Evolutionary conservation across 2,329 filamentous ascomycete genomes (phyloP).

Genomic region (Thyridium curvatum): DNA sequence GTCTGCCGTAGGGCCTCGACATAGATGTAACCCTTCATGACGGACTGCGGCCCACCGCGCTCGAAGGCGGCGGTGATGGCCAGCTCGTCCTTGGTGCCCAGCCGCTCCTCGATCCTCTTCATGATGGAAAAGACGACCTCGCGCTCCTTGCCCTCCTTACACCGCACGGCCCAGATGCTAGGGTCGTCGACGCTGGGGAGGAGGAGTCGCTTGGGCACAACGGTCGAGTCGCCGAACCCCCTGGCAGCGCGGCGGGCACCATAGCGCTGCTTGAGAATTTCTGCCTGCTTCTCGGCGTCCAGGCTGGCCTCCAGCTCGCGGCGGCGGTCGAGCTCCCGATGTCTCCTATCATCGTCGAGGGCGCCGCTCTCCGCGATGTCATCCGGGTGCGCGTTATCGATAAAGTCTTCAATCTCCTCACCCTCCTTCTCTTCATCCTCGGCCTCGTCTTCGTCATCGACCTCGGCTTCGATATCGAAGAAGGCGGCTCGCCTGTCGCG

Average conservation of each 20-base stretch:
- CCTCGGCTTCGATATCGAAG: constrained; percentile 97
- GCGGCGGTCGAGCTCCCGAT: constrained; percentile 88
- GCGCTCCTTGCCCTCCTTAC: constrained; percentile 90
- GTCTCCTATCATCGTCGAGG: constrained; percentile 83
- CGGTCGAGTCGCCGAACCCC: constrained; percentile 60
- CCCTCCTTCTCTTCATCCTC: constrained; percentile 88
- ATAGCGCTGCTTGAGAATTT: constrained; percentile 80
- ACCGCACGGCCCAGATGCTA: constrained; percentile 89
- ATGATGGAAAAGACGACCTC: constrained; percentile 85
- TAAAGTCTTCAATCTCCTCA: constrained; percentile 75
- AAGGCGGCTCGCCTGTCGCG: constrained; percentile 70
- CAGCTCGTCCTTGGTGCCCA: constrained; percentile 71
- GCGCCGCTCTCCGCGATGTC: constrained; percentile 76
- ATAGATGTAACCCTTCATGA: constrained; percentile 93
- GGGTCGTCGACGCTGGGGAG: constrained; percentile 93
- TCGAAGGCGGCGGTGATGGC: constrained; percentile 89
- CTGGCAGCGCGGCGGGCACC: constrained; percentile 66
- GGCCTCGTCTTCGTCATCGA: constrained; percentile 87
- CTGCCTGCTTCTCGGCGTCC: constrained; percentile 90
- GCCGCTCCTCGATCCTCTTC: constrained; percentile 78
- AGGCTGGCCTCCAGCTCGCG: constrained; percentile 82
- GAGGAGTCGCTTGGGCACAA: constrained; percentile 78
- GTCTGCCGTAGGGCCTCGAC: constrained; percentile 84
- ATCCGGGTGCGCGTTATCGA: constrained; percentile 84
- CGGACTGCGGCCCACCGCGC: constrained; percentile 66